Conservation (phyloP, 1,284 basidiomycete species). For the Tilletia horrida region DNA sequence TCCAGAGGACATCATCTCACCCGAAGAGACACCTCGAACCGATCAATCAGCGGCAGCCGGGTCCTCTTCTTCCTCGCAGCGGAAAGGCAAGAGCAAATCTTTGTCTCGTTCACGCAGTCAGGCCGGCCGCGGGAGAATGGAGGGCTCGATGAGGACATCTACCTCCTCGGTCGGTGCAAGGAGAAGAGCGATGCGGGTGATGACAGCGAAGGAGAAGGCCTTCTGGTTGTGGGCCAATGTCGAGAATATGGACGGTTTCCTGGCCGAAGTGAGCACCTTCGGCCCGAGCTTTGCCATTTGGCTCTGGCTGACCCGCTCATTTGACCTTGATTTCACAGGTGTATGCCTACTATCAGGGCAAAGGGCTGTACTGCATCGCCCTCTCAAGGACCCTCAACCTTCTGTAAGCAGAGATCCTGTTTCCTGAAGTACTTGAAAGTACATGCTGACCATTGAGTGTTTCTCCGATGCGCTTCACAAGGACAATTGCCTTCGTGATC, state of each 20-base stretch:
- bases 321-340: constrained; percentile 39
- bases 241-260: constrained; percentile 87
- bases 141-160: background rate
- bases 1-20: background rate
- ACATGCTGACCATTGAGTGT: background rate
- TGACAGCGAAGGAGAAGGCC: constrained; percentile 58
- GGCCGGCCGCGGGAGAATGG: background rate
- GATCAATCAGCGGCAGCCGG: background rate
- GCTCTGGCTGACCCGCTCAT: background rate
- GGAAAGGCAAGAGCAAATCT: background rate
- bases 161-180: constrained; percentile 1
- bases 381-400: constrained; percentile 82
- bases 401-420: constrained; percentile 65
- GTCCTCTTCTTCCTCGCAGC: background rate
- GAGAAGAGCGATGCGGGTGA: constrained; percentile 13
- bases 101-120: background rate
- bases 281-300: background rate
- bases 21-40: background rate
- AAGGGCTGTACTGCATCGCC: constrained; percentile 90
- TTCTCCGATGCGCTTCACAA: constrained; percentile 51
- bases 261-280: constrained; percentile 70
- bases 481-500: constrained; percentile 95
- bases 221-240: constrained; percentile 99
- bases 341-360: constrained; percentile 91
- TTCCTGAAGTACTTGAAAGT: background rate